Evolutionary conservation across 169 alveolate species (phyloP), one percentile per base, ranked within the genome.

Genomic region (Eimeria zaria): DNA sequence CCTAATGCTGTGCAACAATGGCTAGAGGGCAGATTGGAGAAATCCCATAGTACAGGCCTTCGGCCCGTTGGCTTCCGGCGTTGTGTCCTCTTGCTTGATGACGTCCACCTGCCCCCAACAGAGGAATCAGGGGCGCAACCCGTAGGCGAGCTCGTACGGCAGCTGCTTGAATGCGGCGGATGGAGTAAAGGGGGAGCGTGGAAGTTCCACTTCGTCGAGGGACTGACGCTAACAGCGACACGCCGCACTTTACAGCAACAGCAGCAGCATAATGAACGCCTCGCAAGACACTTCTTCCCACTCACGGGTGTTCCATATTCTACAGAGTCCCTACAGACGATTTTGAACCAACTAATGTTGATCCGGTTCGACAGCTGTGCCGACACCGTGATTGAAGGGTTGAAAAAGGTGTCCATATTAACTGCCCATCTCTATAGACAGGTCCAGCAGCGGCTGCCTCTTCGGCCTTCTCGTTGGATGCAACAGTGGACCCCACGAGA

Each of bases 71-170:
- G 93, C 36, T 85, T 58, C 81, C 80, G 81, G 20, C 48, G 60
- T 48, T 51, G 98, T 95, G 97, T 99, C n/a, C 98, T 99, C 67
- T 98, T 99, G 96, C 98, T 99, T 80, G 99, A 99, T 97, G 99
- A 99, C 96, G 87, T 99, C 67, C 98, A 98, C 97, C 98, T 98
- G 99, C 99, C 99, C 33, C 98, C 98, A 95, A 98, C 98, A 96
- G 99, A 99, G 96, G 98, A 97, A 27, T 99, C 98, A 69, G 99
- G 99, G 48, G 99, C 99, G 30, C 98, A 99, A 96, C 99, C 99
- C 27, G 99, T 99, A 3, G 98, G 99, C 89, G 99, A 99, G 98
- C 96, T 98, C 71, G 97, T 99, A 39, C 97, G 99, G 97, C 99
- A 98, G 97, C 98, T 99, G 98, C 92, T 98, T 94, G 99, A 98